phyloP scores from a whole-genome alignment of 2,329 filamentous ascomycete genomes.

The Paraphoma chrysanthemicola region DNA sequence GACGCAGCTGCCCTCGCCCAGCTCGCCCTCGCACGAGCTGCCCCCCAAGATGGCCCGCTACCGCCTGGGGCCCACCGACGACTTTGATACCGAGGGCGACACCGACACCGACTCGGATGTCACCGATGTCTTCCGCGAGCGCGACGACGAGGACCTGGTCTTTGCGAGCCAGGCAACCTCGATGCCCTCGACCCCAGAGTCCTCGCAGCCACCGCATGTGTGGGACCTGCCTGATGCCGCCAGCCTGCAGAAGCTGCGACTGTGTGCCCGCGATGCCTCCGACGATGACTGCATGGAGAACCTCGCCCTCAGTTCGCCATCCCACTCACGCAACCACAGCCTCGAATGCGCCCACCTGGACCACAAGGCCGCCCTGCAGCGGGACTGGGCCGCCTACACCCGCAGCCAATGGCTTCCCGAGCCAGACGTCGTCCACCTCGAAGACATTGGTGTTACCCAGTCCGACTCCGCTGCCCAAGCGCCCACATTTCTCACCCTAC shows the following conservation, averaged over 20 bases:
- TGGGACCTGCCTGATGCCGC: slow-evolving; percentile 29
- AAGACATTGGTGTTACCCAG: slow-evolving; percentile 6
- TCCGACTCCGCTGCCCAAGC: slow-evolving; percentile 11
- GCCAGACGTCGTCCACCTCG: slow-evolving; percentile 16
- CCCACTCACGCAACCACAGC: slow-evolving; percentile 30
- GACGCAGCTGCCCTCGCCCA: slow-evolving; percentile 46
- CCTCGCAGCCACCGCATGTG: slow-evolving; percentile 20
- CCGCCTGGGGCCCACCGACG: slow-evolving; percentile 25
- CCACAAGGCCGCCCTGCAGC: slow-evolving; percentile 20
- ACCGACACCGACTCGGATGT: slow-evolving; percentile 30
- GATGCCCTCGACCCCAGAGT: slow-evolving; percentile 29
- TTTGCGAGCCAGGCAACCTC: slow-evolving; percentile 25
- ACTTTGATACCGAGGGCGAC: slow-evolving; percentile 21
- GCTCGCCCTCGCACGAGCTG: slow-evolving; percentile 39
- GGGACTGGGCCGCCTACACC: slow-evolving; percentile 28
- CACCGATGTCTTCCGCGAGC: slow-evolving; percentile 23
- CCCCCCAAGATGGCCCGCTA: slow-evolving; percentile 45
- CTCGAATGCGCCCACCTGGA: slow-evolving; percentile 20
- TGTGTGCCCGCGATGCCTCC: slow-evolving; percentile 12
- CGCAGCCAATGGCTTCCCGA: slow-evolving; percentile 12
- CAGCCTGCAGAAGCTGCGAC: slow-evolving; percentile 23
- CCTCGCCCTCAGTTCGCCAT: slow-evolving; percentile 33
- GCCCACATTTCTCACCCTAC: slow-evolving; percentile 44
- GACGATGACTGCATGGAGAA: slow-evolving; percentile 39
- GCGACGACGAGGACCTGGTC: slow-evolving; percentile 25